These are phyloP conservation scores for Lentinula novae-zelandiae DNA, from an alignment of 1,284 basidiomycete genomes.

Conservation along the genomic window DNA sequence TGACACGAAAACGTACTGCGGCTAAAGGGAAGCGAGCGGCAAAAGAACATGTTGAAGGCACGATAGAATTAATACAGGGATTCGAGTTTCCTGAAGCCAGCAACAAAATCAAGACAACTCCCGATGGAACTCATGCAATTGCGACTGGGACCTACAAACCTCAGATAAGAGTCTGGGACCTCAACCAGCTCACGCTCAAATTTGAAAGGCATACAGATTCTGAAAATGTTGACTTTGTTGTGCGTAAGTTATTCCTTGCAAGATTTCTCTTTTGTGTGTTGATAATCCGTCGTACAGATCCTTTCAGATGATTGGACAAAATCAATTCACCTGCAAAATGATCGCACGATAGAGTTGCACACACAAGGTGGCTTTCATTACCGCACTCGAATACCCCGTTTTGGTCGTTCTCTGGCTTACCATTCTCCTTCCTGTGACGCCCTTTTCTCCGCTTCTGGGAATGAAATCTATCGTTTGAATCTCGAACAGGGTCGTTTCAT, in stretches of 20 bases:
- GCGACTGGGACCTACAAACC: conserved; percentile 99
- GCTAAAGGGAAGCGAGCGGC: conserved; percentile 62
- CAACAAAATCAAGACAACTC: conserved; percentile 86
- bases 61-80: conserved; percentile 88
- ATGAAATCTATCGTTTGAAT: conserved; percentile 91
- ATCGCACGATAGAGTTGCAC: conserved; percentile 93
- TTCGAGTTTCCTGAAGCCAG: conserved; percentile 98
- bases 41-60: conserved; percentile 70
- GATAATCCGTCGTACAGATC: conserved; percentile 50
- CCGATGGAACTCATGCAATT: conserved; percentile 89
- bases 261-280: conserved; percentile 3
- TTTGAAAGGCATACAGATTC: conserved; percentile 96
- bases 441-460: conserved; percentile 73
- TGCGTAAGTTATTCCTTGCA: conserved; percentile 56
- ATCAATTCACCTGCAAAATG: conserved; percentile 93
- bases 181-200: conserved; percentile 90
- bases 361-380: conserved; percentile 94
- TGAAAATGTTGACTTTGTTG: conserved; percentile 97
- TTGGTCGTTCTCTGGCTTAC: conserved; percentile 90
- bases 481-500: conserved; percentile 95
- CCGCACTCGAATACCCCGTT: conserved; percentile 89
- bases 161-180: conserved; percentile 94
- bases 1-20: conserved; percentile 66
- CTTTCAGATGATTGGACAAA: conserved; percentile 99
- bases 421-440: conserved; percentile 84